Conservation (phyloP, 2,329 filamentous ascomycete genomes). For the Fusarium torulosum region DNA sequence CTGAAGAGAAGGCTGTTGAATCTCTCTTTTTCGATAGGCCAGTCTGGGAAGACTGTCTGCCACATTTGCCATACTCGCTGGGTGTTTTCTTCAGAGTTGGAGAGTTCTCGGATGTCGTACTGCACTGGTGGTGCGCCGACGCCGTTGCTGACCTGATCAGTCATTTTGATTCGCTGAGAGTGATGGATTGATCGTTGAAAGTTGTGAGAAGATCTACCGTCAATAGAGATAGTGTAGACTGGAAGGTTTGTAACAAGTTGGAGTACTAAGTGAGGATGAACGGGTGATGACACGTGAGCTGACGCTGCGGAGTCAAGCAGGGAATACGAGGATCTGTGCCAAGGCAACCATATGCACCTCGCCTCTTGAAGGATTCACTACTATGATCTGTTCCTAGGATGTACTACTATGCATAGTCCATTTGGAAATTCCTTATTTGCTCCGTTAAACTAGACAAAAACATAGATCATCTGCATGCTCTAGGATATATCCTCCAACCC, state of each 20-base stretch:
- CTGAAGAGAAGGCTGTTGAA: slow-evolving; percentile 23
- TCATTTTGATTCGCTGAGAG: not conserved
- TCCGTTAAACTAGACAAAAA: not conserved
- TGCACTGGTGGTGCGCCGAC: not conserved
- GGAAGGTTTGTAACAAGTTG: not conserved
- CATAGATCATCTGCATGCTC: not conserved
- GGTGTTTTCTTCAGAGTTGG: slow-evolving; percentile 31
- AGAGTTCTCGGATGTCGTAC: slow-evolving; percentile 26
- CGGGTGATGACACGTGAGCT: slow-evolving; percentile 18
- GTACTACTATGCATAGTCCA: not conserved
- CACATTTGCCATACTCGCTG: slow-evolving; percentile 37
- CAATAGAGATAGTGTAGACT: not conserved
- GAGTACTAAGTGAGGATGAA: not conserved
- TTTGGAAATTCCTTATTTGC: no score
- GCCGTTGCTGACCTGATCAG: not conserved
- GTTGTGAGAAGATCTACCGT: no score
- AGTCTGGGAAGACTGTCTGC: slow-evolving; percentile 40
- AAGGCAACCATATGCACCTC: not conserved
- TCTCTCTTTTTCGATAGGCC: slow-evolving; percentile 29
- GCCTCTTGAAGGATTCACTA: not conserved
- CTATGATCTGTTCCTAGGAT: not conserved
- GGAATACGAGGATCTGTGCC: not conserved
- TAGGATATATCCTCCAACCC: slow-evolving; percentile 26
- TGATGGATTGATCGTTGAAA: no score
- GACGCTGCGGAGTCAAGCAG: slow-evolving; percentile 18